Evolutionary conservation across 129 eudicot species (phyloP).

Genomic region (Silybum marianum): DNA sequence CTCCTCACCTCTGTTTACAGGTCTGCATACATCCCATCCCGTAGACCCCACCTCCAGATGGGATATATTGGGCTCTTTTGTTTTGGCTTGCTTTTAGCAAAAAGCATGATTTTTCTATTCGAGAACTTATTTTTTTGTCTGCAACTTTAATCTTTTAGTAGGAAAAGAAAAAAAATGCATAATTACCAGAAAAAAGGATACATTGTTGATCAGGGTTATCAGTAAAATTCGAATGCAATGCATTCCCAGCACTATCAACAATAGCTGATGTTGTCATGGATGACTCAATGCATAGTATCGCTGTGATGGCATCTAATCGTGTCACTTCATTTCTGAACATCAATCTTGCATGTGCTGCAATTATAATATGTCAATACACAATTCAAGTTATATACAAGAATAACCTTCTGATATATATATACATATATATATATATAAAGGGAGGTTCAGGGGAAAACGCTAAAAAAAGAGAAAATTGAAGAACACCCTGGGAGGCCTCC

Average conservation of each 20-base stretch:
- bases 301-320: slow-evolving; percentile 81
- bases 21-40: not conserved
- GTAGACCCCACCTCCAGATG: not conserved
- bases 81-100: not conserved
- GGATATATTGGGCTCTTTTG: not conserved
- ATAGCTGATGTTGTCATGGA: slow-evolving; percentile 98
- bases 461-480: no score
- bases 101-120: not conserved
- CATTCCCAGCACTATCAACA: slow-evolving; percentile 91
- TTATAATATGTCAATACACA: slow-evolving; percentile 3
- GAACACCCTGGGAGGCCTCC: no score
- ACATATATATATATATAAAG: no score
- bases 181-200: slow-evolving; percentile 49
- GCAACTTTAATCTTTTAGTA: not conserved
- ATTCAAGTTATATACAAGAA: not conserved
- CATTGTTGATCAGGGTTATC: slow-evolving; percentile 91
- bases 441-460: no score
- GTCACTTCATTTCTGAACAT: slow-evolving; percentile 93
- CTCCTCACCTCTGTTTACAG: not conserved
- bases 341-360: slow-evolving; percentile 93
- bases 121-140: not conserved
- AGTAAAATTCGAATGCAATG: slow-evolving; percentile 86
- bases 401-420: not conserved
- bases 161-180: not conserved
- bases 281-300: slow-evolving; percentile 89